phyloP scores from a whole-genome alignment of 768 basidiomycete species.

The Lactarius quietus region DNA sequence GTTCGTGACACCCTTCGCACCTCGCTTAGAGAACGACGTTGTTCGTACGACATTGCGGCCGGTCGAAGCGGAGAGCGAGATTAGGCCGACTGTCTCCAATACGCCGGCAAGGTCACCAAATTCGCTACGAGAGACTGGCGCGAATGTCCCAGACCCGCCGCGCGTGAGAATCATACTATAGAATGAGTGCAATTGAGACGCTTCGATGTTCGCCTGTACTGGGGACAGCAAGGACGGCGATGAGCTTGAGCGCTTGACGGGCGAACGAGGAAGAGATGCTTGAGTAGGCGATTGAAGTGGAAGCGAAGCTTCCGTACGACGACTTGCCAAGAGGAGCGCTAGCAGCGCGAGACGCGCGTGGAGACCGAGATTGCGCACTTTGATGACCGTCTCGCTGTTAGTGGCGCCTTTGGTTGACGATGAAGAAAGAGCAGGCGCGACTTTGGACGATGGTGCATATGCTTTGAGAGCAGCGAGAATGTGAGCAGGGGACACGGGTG shows the following conservation, averaged over 20 bases:
- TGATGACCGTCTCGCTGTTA: slow-evolving; percentile 61
- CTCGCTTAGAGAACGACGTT: slow-evolving; percentile 48
- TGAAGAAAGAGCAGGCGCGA: slow-evolving; percentile 38
- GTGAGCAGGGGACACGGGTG: slow-evolving; percentile 58
- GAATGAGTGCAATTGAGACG: slow-evolving; percentile 58
- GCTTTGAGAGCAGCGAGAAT: slow-evolving; percentile 74
- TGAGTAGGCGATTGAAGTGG: slow-evolving; percentile 32
- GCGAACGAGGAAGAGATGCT: slow-evolving; percentile 37
- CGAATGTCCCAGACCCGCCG: slow-evolving; percentile 50
- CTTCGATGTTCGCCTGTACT: slow-evolving; percentile 46
- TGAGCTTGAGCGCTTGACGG: slow-evolving; percentile 51
- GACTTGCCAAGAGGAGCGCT: slow-evolving; percentile 57
- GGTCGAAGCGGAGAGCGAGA: slow-evolving; percentile 40
- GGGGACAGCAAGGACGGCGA: slow-evolving; percentile 31
- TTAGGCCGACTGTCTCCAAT: slow-evolving; percentile 69
- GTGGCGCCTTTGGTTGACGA: slow-evolving; percentile 23
- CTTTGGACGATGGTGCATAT: slow-evolving; percentile 41
- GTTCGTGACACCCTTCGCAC: slow-evolving; percentile 26
- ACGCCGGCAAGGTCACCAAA: slow-evolving; percentile 69
- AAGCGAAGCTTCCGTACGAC: slow-evolving; percentile 57
- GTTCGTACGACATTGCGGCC: slow-evolving; percentile 53
- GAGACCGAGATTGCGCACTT: slow-evolving; percentile 65
- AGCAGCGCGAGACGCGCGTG: slow-evolving; percentile 72
- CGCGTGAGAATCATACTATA: slow-evolving; percentile 59
- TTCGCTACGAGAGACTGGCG: slow-evolving; percentile 69